Conservation (phyloP, 768 basidiomycete genomes). For the Cubamyces lactineus region DNA sequence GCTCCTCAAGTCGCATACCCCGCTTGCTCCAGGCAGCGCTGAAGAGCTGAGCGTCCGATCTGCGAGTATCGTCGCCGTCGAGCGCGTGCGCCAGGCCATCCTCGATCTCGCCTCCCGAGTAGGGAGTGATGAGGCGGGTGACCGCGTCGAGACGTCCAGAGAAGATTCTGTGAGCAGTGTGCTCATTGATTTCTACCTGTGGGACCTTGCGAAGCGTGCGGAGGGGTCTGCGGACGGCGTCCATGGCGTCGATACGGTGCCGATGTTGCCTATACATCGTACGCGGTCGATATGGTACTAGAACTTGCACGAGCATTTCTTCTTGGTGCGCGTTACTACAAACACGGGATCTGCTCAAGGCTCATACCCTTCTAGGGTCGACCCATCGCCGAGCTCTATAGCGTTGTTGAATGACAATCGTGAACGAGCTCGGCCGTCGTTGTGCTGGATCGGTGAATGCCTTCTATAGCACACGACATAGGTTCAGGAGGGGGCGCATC, state of each 20-base stretch:
- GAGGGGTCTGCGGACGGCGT: slow-evolving; percentile 64
- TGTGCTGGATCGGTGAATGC: too few species aligned
- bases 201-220: slow-evolving; percentile 82
- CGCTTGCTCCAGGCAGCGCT: slow-evolving; percentile 56
- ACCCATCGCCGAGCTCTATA: too few species aligned
- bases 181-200: slow-evolving; percentile 88
- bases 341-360: too few species aligned
- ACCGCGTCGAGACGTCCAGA: too few species aligned
- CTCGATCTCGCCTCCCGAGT: slow-evolving; percentile 21
- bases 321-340: too few species aligned
- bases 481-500: too few species aligned
- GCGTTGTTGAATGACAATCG: too few species aligned
- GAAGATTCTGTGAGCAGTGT: slow-evolving; percentile 60
- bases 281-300: slow-evolving; percentile 90
- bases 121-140: too few species aligned
- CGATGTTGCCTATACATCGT: slow-evolving; percentile 71
- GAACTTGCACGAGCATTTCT: too few species aligned
- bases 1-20: slow-evolving; percentile 47
- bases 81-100: slow-evolving; percentile 68
- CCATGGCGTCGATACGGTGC: slow-evolving; percentile 54
- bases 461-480: too few species aligned
- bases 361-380: too few species aligned
- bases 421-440: too few species aligned
- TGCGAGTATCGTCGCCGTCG: slow-evolving; percentile 80
- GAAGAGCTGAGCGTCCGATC: slow-evolving; percentile 83